phyloP scores from a whole-genome alignment of 1,139 yeast species.

The Yamadazyma taylorii region DNA sequence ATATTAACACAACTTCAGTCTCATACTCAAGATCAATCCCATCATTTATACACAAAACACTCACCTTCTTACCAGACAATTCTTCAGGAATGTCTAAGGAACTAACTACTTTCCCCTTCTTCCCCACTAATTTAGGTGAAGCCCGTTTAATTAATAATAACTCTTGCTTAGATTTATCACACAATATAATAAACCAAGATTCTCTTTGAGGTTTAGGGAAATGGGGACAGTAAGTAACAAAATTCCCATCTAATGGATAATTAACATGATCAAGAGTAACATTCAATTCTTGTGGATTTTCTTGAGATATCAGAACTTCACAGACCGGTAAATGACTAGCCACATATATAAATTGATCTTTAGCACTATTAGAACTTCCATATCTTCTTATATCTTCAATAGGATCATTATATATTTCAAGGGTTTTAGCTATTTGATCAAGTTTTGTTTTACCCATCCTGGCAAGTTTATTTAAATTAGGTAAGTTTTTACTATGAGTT shows the following conservation, averaged over 20 bases:
- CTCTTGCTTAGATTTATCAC: conserved; percentile 47
- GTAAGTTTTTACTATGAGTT: conserved; percentile 10
- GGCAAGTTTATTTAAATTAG: conserved; percentile 14
- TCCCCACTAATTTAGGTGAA: conserved; percentile 51
- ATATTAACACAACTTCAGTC: conserved; percentile 7
- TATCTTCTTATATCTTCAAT: conserved; percentile 22
- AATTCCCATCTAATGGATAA: conserved; percentile 54
- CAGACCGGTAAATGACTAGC: conserved; percentile 53
- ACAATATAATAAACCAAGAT: conserved; percentile 82
- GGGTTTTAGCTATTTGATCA: conserved; percentile 29
- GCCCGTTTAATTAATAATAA: conserved; percentile 65
- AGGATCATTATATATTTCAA: conserved; percentile 27
- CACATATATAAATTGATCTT: conserved; percentile 39
- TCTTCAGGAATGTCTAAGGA: conserved; percentile 52
- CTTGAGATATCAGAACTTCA: conserved; percentile 34
- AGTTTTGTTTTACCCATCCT: conserved; percentile 26
- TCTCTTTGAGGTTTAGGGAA: conserved; percentile 93
- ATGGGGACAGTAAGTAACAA: conserved; percentile 70
- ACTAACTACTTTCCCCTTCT: conserved; percentile 43
- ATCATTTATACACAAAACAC: conserved; percentile 60
- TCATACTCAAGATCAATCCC: conserved; percentile 56
- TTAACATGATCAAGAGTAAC: conserved; percentile 57
- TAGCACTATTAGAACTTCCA: conserved; percentile 19
- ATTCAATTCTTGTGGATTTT: conserved; percentile 29
- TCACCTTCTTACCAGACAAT: conserved; percentile 43